Percentiles rank a stretch among this genome's conserved stretches.
Conservation (phyloP, 2,329 filamentous ascomycete species). For the Scortechinia acanthostroma region DNA sequence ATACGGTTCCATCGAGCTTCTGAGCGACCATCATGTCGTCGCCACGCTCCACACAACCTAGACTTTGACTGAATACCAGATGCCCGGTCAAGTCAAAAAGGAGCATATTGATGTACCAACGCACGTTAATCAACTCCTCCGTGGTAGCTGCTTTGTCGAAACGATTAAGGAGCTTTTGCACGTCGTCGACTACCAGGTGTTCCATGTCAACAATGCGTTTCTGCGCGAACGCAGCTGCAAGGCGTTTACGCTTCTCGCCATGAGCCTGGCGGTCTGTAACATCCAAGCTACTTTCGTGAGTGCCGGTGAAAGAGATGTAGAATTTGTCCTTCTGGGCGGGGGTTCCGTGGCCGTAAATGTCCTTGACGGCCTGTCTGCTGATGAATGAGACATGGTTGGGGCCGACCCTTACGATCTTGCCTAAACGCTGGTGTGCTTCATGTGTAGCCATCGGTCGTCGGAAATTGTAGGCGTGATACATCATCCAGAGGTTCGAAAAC, state of each 20-base stretch:
- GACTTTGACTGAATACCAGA: neutral
- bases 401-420: too few species aligned
- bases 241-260: neutral
- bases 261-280: neutral
- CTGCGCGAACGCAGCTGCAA: neutral
- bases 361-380: neutral
- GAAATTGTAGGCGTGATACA: too few species aligned
- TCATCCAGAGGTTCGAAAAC: too few species aligned
- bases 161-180: too few species aligned
- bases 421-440: too few species aligned
- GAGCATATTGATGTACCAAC: neutral
- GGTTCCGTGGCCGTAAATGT: neutral
- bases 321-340: neutral
- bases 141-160: too few species aligned
- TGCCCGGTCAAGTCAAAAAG: neutral
- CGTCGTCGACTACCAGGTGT: neutral
- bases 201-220: neutral
- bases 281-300: neutral
- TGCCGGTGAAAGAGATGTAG: neutral
- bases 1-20: too few species aligned
- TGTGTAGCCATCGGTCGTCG: too few species aligned
- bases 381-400: neutral
- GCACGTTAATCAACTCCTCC: neutral
- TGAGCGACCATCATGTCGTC: neutral
- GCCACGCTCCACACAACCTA: neutral